A percentile compares a stretch with the other conserved stretches of the same genome.
phyloP scores from a whole-genome alignment of 192 early-diverging fungal species.

The Coemansia sp. region DNA sequence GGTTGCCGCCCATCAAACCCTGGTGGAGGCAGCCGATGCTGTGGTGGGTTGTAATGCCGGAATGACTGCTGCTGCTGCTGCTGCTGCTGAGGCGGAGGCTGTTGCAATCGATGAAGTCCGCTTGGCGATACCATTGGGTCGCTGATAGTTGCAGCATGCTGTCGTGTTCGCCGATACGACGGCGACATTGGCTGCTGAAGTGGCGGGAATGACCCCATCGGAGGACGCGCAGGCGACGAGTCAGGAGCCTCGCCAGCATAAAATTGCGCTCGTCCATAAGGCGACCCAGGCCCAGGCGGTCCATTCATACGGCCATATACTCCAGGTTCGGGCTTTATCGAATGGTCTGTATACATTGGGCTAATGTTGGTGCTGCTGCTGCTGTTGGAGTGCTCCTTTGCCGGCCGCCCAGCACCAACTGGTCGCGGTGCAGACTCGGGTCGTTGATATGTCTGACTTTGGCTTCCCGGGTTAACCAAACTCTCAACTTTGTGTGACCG shows the following conservation, averaged over 20 bases:
- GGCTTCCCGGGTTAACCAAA: slow-evolving; percentile 9
- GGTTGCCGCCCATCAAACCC: slow-evolving; percentile 16
- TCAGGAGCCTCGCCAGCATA: background rate
- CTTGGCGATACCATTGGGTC: slow-evolving; percentile 40
- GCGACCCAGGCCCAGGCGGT: slow-evolving; percentile 13
- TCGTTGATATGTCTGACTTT: background rate
- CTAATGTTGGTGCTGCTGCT: slow-evolving; percentile 14
- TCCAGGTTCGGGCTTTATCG: background rate
- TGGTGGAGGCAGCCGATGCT: slow-evolving; percentile 1
- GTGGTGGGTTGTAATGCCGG: slow-evolving; percentile 32
- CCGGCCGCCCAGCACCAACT: slow-evolving; percentile 2
- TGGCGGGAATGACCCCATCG: slow-evolving; percentile 5
- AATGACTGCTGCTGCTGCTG: slow-evolving; percentile 20
- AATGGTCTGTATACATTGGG: slow-evolving; percentile 18
- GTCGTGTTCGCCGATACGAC: slow-evolving; percentile 35
- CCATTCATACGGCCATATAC: slow-evolving; percentile 6
- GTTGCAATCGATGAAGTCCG: slow-evolving; percentile 15
- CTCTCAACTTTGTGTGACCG: slow-evolving; percentile 15
- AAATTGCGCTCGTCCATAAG: slow-evolving; percentile 11
- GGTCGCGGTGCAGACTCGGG: slow-evolving; percentile 1
- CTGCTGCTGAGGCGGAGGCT: slow-evolving; percentile 20
- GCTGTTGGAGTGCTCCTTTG: slow-evolving; percentile 22
- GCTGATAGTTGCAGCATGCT: slow-evolving; percentile 54
- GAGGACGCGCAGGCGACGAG: background rate
- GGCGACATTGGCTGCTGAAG: slow-evolving; percentile 12